Conservation (phyloP, 1,284 basidiomycete genomes). For the Abortiporus biennis region DNA sequence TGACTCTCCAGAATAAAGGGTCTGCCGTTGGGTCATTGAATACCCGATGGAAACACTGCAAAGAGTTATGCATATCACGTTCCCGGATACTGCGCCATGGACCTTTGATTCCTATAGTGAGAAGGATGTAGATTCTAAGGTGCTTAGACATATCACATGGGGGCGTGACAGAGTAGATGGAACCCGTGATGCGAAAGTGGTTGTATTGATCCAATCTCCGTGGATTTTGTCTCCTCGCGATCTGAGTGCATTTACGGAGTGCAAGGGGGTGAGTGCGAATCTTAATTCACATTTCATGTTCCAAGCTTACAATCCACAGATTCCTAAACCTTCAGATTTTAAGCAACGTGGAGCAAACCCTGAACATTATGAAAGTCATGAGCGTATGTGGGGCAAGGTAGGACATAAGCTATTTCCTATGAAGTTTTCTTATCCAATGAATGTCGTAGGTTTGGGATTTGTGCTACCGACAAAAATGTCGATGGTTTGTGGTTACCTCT, state of each 20-base stretch:
- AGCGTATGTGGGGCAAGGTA: constrained; percentile 67
- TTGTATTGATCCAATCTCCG: constrained; percentile 58
- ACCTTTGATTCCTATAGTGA: constrained; percentile 29
- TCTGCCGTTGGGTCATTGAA: constrained; percentile 38
- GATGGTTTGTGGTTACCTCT: constrained; percentile 63
- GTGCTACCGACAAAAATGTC: constrained; percentile 44
- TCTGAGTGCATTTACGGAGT: constrained; percentile 45
- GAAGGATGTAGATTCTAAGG: constrained; percentile 32
- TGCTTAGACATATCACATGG: constrained; percentile 51
- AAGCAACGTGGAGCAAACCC: constrained; percentile 5
- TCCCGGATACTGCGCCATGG: constrained; percentile 36
- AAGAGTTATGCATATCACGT: constrained; percentile 44
- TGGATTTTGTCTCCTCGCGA: constrained; percentile 56
- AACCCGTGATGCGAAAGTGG: constrained; percentile 26
- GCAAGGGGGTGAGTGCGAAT: constrained; percentile 34
- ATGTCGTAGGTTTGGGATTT: constrained; percentile 55
- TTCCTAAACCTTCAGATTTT: constrained; percentile 13
- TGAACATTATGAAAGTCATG: constrained; percentile 27
- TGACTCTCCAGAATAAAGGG: constrained; percentile 17
- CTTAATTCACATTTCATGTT: constrained; percentile 2
- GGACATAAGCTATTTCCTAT: constrained; percentile 5
- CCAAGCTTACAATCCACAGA: background rate
- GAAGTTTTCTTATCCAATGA: constrained; percentile 1
- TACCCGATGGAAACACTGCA: constrained; percentile 51
- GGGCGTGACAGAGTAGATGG: constrained; percentile 14